Evolutionary conservation across 2,329 filamentous ascomycete genomes (phyloP).

Genomic region (Daldinia sp.): DNA sequence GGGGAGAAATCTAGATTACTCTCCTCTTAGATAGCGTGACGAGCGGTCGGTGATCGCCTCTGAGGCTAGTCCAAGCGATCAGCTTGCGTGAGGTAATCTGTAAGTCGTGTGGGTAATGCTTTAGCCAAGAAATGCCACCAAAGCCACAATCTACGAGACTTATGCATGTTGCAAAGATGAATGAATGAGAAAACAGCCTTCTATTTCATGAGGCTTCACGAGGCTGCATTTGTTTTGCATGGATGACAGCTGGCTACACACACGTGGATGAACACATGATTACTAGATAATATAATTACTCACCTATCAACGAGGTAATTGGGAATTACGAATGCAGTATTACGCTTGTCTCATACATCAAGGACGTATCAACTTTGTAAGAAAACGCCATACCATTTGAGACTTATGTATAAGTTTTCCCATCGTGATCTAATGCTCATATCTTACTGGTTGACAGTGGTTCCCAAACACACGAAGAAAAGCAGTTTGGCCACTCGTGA

Average conservation of each 20-base stretch:
- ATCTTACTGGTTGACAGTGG: neutral
- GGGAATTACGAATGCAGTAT: conserved; percentile 4
- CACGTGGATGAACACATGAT: neutral
- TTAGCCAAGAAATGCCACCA: conserved; percentile 5
- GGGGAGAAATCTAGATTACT: conserved; percentile 9
- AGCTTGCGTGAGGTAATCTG: conserved; percentile 8
- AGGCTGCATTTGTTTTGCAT: neutral
- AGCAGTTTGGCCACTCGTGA: no score
- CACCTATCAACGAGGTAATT: neutral
- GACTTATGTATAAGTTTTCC: neutral
- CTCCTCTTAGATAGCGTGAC: conserved; percentile 29
- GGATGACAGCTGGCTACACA: neutral
- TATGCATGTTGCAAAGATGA: neutral
- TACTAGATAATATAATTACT: conserved; percentile 1
- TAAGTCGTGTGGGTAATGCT: conserved; percentile 1
- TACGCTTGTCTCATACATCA: conserved; percentile 14
- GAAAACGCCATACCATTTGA: neutral
- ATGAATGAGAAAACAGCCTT: neutral
- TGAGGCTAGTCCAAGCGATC: conserved; percentile 18
- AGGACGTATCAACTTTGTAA: neutral
- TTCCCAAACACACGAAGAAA: neutral
- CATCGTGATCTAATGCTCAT: conserved; percentile 1
- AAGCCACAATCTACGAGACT: conserved; percentile 6
- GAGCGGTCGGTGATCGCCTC: conserved; percentile 20
- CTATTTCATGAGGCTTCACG: conserved; percentile 1